These are phyloP conservation scores for Posidonia australis DNA, from an alignment of 106 monocot species.

Conservation along the genomic window DNA sequence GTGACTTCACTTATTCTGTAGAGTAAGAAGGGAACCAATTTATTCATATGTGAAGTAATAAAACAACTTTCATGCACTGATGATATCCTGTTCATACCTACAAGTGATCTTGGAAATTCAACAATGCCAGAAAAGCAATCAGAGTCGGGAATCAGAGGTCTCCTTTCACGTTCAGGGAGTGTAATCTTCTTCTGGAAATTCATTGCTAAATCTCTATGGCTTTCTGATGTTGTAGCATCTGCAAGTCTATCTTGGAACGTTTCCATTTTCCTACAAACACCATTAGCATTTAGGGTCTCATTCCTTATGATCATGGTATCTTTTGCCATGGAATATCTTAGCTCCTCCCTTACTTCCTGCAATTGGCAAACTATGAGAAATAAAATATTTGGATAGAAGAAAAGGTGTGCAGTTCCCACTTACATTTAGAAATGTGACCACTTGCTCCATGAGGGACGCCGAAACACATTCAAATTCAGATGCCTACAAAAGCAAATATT, in stretches of 20 bases:
- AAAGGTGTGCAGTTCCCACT: conserved; percentile 2
- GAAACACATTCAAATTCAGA: conserved; percentile 88
- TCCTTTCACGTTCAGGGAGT: conserved; percentile 23
- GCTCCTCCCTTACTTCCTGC: conserved; percentile 84
- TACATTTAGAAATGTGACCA: conserved; percentile 78
- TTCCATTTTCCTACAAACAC: conserved; percentile 6
- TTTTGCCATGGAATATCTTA: conserved; percentile 60
- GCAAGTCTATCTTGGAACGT: conserved; percentile 4
- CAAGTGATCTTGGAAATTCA: conserved; percentile 23
- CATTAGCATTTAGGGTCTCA: conserved; percentile 30
- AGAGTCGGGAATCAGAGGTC: neutral
- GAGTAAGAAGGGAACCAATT: no score
- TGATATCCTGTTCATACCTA: conserved; percentile 26
- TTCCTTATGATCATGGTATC: conserved; percentile 51
- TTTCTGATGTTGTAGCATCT: neutral
- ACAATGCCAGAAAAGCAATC: neutral
- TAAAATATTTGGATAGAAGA: neutral
- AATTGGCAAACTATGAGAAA: neutral
- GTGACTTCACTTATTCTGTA: no score
- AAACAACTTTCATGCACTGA: no score
- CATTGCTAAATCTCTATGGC: conserved; percentile 16
- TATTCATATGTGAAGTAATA: no score
- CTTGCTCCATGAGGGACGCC: conserved; percentile 67
- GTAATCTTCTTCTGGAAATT: conserved; percentile 92
- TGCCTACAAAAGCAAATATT: conserved; percentile 28